Conservation (phyloP, 1,284 basidiomycete genomes). For the Pseudozyma flocculosa region DNA sequence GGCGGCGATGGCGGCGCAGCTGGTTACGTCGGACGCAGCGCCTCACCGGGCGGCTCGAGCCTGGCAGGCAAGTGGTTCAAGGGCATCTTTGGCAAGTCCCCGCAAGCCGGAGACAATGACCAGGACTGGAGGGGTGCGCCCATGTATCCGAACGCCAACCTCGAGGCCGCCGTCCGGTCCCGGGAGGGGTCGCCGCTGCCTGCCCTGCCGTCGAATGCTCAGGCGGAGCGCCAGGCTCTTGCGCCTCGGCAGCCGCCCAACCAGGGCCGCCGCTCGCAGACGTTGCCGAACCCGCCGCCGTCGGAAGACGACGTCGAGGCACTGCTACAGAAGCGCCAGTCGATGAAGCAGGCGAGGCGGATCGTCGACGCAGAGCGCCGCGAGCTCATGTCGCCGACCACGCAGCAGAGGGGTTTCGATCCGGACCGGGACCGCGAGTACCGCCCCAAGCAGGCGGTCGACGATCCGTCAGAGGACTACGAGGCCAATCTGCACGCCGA, state of each 20-base stretch:
- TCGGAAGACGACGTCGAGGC: slow-evolving; percentile 42
- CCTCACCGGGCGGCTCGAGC: slow-evolving; percentile 8
- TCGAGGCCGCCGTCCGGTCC: no score
- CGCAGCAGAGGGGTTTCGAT: slow-evolving; percentile 11
- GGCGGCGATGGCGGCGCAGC: not conserved
- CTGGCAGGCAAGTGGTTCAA: slow-evolving; percentile 41
- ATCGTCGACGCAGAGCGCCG: slow-evolving; percentile 50
- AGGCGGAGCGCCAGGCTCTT: not conserved
- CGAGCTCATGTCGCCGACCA: slow-evolving; percentile 14
- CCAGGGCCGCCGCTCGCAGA: not conserved
- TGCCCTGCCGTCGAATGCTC: not conserved
- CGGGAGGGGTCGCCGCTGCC: not conserved
- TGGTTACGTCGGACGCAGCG: not conserved
- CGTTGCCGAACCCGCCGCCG: not conserved
- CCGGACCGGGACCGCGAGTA: slow-evolving; percentile 16
- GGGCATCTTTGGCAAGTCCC: slow-evolving; percentile 42
- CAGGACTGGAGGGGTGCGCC: slow-evolving; percentile 6
- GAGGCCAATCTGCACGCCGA: slow-evolving; percentile 13
- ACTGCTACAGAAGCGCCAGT: slow-evolving; percentile 35
- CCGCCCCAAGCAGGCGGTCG: slow-evolving; percentile 17
- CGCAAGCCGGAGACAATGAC: slow-evolving; percentile 23
- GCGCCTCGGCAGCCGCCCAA: not conserved
- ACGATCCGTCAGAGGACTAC: slow-evolving; percentile 7
- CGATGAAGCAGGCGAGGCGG: slow-evolving; percentile 42
- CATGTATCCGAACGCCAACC: not conserved